phyloP scores from a whole-genome alignment of 352 stramenopile species.

The Globisporangium emineosum region DNA sequence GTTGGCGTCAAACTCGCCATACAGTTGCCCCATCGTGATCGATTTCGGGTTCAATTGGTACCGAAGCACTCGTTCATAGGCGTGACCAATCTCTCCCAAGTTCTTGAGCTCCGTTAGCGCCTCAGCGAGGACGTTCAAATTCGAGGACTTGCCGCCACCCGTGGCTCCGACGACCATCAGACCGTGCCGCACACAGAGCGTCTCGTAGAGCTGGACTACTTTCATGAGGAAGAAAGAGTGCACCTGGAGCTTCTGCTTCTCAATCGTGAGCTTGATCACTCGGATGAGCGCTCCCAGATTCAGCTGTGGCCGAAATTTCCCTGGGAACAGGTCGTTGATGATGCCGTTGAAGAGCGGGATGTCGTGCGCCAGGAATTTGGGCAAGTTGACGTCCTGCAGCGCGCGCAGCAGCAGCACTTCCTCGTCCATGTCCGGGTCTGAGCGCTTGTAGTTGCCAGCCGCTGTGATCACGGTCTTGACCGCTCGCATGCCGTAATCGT shows the following conservation, averaged over 20 bases:
- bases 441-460: conserved; percentile 88
- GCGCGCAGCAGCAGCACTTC: conserved; percentile 91
- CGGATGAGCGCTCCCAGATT: conserved; percentile 87
- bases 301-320: conserved; percentile 84
- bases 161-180: conserved; percentile 95
- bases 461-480: conserved; percentile 90
- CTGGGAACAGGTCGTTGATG: conserved; percentile 93
- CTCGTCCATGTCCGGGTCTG: conserved; percentile 91
- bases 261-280: conserved; percentile 87
- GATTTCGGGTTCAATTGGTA: conserved; percentile 94
- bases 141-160: conserved; percentile 89
- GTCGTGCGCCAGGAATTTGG: conserved; percentile 95
- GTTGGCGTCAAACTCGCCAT: conserved; percentile 94
- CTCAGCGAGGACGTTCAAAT: conserved; percentile 83
- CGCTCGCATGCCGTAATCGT: conserved; percentile 90
- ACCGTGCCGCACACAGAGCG: conserved; percentile 92
- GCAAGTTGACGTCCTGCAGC: conserved; percentile 94
- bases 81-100: conserved; percentile 64
- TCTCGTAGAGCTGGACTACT: conserved; percentile 94
- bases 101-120: conserved; percentile 86
- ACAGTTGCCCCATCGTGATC: conserved; percentile 95
- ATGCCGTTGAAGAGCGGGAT: conserved; percentile 94
- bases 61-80: conserved; percentile 84
- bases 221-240: conserved; percentile 93
- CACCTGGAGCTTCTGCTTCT: conserved; percentile 79